These are phyloP conservation scores for Leucogyrophana mollusca DNA, from an alignment of 768 basidiomycete species.

Conservation along the genomic window DNA sequence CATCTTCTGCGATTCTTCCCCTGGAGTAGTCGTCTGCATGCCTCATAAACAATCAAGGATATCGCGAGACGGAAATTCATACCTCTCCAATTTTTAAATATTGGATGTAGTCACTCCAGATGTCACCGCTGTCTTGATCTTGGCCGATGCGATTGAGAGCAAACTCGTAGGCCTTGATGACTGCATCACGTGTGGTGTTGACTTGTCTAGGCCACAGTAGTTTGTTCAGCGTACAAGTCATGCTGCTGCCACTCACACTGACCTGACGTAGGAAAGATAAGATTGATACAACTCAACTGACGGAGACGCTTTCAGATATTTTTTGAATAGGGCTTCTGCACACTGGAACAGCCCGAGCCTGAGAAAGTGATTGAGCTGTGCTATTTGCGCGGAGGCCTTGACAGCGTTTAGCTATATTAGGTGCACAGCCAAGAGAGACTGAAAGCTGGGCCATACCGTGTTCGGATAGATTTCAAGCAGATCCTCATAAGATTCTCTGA, in stretches of 20 bases:
- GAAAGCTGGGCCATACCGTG: constrained; percentile 60
- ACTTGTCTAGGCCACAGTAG: constrained; percentile 52
- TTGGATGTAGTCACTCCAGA: constrained; percentile 93
- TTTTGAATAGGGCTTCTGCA: constrained; percentile 87
- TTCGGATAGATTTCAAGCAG: constrained; percentile 87
- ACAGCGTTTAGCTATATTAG: constrained; percentile 17
- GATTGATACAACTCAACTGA: constrained; percentile 91
- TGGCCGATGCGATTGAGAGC: constrained; percentile 86
- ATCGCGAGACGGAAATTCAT: constrained; percentile 21
- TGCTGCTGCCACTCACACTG: constrained; percentile 30
- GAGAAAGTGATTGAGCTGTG: constrained; percentile 78
- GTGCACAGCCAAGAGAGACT: constrained; percentile 15
- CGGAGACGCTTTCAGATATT: constrained; percentile 81
- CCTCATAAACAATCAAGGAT: constrained; percentile 3
- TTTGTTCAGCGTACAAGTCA: constrained; percentile 9
- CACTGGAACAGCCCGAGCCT: constrained; percentile 63
- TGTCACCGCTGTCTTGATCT: constrained; percentile 88
- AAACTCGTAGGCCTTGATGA: constrained; percentile 91
- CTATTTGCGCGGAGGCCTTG: constrained; percentile 81
- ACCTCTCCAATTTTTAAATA: constrained; percentile 83
- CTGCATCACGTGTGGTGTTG: constrained; percentile 70
- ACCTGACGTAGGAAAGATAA: constrained; percentile 93
- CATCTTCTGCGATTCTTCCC: constrained; percentile 97
- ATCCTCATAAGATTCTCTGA: constrained; percentile 79
- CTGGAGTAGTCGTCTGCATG: constrained; percentile 68